Evolutionary conservation across 345 rosid genomes (phyloP).

Genomic region (Populus deltoides): DNA sequence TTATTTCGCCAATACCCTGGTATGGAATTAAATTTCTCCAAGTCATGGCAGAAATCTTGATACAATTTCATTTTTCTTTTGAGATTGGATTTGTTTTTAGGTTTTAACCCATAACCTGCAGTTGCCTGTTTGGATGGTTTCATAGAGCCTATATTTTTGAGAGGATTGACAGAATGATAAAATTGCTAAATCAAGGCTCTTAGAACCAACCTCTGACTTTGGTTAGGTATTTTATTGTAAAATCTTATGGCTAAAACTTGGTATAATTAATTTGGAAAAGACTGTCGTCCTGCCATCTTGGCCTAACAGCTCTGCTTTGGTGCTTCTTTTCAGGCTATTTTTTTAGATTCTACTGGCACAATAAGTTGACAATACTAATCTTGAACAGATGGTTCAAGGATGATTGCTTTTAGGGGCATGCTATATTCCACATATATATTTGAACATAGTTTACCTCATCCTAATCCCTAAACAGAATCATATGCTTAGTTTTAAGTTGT

Average conservation of each 20-base stretch:
- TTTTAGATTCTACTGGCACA: not conserved
- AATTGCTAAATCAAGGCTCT: not conserved
- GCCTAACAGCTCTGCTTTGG: not conserved
- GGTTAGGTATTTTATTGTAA: not conserved
- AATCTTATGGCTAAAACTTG: not conserved
- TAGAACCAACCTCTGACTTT: not conserved
- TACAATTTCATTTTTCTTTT: not conserved
- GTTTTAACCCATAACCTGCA: not conserved
- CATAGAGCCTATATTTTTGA: not conserved
- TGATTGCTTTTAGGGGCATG: not conserved
- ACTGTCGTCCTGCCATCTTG: not conserved
- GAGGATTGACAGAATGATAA: not conserved
- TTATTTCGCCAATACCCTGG: conserved; percentile 93
- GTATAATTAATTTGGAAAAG: not conserved
- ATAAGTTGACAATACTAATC: not conserved
- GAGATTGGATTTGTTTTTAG: not conserved
- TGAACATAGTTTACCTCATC: not conserved
- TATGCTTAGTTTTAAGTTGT: not conserved
- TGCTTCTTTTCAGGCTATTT: not conserved
- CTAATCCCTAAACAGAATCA: not conserved
- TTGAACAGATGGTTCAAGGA: not conserved
- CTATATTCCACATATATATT: not conserved
- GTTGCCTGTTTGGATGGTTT: not conserved
- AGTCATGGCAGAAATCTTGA: no score
- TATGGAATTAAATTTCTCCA: conserved; percentile 17